Base-by-base conservation (phyloP, 495 filamentous ascomycete species). In the Podospora pseudoanserina region DNA sequence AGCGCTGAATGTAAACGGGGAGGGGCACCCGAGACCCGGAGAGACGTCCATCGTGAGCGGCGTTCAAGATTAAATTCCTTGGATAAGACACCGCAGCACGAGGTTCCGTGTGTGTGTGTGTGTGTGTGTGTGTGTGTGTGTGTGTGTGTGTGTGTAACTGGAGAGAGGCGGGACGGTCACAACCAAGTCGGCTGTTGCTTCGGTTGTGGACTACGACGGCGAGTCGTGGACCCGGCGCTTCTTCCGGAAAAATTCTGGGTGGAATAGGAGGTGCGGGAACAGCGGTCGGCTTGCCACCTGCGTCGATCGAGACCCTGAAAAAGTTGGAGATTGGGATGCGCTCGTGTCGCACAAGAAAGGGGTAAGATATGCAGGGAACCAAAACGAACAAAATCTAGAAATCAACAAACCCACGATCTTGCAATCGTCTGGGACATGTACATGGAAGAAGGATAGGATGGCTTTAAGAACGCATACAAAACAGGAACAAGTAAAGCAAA, bases 1-100 rank as follows among this genome's bases (percentile, higher is more conserved):
- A 56, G 78, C 66, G 64, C 68, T 68, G 65, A 82, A 76, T 28
- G 74, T 70, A 55, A 80, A 81, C 4, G 79, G 75, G 34, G 70
- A 49, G 28, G 68, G 58, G 59, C 73, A 76, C 20, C 79, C 74
- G 70, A 78, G 71, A 67, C 71, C 74, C 23, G 78, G 63, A n/a
- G 74, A 69, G 15, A 70, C 65, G 54, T 77, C 73, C 75, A 77
- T 77, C 65, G 28, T 56, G 71, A 28, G 53, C 32, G 61, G 16
- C 23, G n/a, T 30, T 63, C 23, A 11, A 30, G 23, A 32, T 62
- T 32, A 56, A 63, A 49, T 20, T 23, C 5, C 34, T 18, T 57
- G 65, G 57, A 34, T 19, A 20, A 20, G 34, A 60, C 60, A 19
- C n/a, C 20, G 26, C 11, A 54, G 34, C 19, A 26, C 9, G 49